Percentiles rank a stretch among this genome's conserved stretches.
Conservation (phyloP, 371 early-diverging fungal species). For the Chytridiales sp. region DNA sequence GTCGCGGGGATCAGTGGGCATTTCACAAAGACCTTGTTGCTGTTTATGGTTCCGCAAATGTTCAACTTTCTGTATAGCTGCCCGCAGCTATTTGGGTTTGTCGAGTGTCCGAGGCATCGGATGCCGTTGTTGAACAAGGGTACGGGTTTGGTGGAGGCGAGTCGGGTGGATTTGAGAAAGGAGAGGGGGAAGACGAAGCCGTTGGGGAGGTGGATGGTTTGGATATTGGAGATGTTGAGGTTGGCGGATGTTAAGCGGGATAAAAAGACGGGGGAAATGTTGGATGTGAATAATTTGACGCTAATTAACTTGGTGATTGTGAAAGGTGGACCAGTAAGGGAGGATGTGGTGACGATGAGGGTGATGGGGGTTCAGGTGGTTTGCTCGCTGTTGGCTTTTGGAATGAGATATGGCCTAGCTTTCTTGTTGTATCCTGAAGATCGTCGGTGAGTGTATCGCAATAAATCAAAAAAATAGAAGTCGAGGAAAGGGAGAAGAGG, state of each 20-base stretch:
- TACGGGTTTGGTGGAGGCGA: conserved; percentile 36
- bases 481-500: no score
- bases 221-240: conserved; percentile 35
- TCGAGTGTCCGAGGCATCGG: conserved; percentile 97
- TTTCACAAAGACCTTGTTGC: conserved; percentile 86
- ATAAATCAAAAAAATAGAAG: no score
- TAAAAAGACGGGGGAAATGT: conserved; percentile 23
- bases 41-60: conserved; percentile 94
- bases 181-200: conserved; percentile 12
- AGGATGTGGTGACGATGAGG: conserved; percentile 58
- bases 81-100: conserved; percentile 91
- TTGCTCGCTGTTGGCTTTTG: conserved; percentile 68
- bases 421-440: conserved; percentile 41
- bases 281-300: conserved; percentile 82
- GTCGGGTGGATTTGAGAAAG: conserved; percentile 15
- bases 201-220: conserved; percentile 36
- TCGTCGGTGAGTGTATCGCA: no score
- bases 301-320: conserved; percentile 86
- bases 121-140: conserved; percentile 75
- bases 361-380: conserved; percentile 66
- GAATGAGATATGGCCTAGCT: conserved; percentile 74
- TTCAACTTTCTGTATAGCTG: conserved; percentile 94
- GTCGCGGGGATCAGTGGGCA: conserved; percentile 93
- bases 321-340: conserved; percentile 70
- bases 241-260: conserved; percentile 34